These are phyloP conservation scores for Penicillium sp. DNA, from an alignment of 2,329 filamentous ascomycete genomes.

Conservation along the genomic window DNA sequence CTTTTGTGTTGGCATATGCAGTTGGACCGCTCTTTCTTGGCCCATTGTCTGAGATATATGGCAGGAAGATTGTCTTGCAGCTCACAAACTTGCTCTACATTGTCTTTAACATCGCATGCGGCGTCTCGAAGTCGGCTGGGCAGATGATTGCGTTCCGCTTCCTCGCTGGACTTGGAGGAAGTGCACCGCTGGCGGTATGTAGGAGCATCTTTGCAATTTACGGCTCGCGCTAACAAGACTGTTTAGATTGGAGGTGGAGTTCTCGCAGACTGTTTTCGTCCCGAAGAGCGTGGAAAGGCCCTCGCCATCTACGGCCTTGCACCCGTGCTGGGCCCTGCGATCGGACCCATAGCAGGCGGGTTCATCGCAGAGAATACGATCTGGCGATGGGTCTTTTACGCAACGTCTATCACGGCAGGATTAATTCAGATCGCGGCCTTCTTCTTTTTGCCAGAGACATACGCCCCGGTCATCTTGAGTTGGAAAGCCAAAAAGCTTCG, in stretches of 20 bases:
- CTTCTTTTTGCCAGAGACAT: slow-evolving; percentile 66
- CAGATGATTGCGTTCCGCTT: slow-evolving; percentile 62
- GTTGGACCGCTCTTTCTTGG: slow-evolving; percentile 55
- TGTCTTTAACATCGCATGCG: slow-evolving; percentile 63
- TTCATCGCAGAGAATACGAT: slow-evolving; percentile 64
- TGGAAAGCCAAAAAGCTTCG: neutral
- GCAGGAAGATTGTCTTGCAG: slow-evolving; percentile 57
- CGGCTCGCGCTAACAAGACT: neutral
- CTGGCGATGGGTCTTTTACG: slow-evolving; percentile 75
- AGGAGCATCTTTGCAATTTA: neutral
- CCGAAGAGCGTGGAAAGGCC: slow-evolving; percentile 50
- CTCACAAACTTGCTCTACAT: slow-evolving; percentile 57
- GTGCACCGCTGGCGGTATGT: slow-evolving; percentile 53
- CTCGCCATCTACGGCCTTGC: slow-evolving; percentile 64
- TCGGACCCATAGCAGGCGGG: slow-evolving; percentile 66
- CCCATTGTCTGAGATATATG: slow-evolving; percentile 58
- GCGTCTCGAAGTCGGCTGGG: slow-evolving; percentile 53
- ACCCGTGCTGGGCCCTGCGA: slow-evolving; percentile 65
- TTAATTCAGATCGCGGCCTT: slow-evolving; percentile 63
- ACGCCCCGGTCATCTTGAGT: slow-evolving; percentile 30
- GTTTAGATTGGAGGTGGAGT: neutral
- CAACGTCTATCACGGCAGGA: slow-evolving; percentile 63
- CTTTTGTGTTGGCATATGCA: slow-evolving; percentile 58
- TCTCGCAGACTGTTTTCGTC: neutral
- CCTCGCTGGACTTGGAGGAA: slow-evolving; percentile 60